Evolutionary conservation across 2,329 filamentous ascomycete genomes (phyloP).

Genomic region (Cercospora sojina): DNA sequence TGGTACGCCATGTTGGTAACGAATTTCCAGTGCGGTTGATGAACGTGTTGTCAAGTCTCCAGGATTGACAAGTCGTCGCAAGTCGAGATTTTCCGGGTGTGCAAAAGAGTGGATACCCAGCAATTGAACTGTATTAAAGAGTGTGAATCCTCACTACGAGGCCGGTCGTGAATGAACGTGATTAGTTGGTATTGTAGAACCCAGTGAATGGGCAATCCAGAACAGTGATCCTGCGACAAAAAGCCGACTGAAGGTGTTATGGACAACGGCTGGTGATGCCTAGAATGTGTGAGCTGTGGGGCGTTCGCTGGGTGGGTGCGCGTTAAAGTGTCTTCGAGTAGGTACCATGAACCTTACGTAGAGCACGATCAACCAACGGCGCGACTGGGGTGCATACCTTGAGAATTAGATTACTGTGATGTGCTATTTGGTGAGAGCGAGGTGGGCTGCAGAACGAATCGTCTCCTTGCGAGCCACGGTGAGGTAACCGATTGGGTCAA

Average conservation of each 20-base stretch:
- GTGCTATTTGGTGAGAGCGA: constrained; percentile 34
- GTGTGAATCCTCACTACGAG: constrained; percentile 50
- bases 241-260: constrained; percentile 36
- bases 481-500: constrained; percentile 42
- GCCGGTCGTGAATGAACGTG: constrained; percentile 53
- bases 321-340: neutral
- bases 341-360: constrained; percentile 11
- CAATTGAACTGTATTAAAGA: constrained; percentile 48
- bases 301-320: neutral
- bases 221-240: constrained; percentile 31
- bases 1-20: constrained; percentile 56
- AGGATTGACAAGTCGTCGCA: constrained; percentile 43
- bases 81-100: constrained; percentile 30
- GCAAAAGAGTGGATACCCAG: constrained; percentile 46
- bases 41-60: constrained; percentile 50
- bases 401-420: constrained; percentile 50
- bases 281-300: constrained; percentile 35
- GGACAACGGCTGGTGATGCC: constrained; percentile 38
- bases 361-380: constrained; percentile 8
- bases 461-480: constrained; percentile 45
- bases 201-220: constrained; percentile 45
- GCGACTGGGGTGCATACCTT: constrained; percentile 43
- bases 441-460: constrained; percentile 28
- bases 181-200: constrained; percentile 55
- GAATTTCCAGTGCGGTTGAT: constrained; percentile 32